phyloP scores from a whole-genome alignment of 2,329 filamentous ascomycete species.

The Xylariaceae sp. region DNA sequence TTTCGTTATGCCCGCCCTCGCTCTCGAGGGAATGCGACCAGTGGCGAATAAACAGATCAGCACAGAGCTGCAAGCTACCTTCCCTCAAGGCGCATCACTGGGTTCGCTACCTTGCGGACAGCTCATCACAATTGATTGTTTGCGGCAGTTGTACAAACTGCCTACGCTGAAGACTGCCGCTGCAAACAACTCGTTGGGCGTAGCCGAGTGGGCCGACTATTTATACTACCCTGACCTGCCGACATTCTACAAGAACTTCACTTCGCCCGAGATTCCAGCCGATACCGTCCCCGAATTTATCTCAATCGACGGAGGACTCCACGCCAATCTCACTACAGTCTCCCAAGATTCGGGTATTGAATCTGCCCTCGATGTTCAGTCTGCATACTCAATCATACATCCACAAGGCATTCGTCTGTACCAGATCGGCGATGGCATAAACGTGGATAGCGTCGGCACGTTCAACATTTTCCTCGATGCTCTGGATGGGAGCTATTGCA shows the following conservation, averaged over 20 bases:
- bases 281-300: constrained; percentile 16
- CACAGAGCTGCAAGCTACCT: constrained; percentile 1
- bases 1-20: constrained; percentile 39
- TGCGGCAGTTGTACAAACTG: constrained; percentile 18
- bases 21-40: constrained; percentile 29
- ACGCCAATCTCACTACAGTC: constrained; percentile 15
- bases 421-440: constrained; percentile 19
- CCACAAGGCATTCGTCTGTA: constrained; percentile 18
- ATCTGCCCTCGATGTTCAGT: constrained; percentile 18
- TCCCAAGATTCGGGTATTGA: constrained; percentile 16
- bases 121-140: constrained; percentile 19
- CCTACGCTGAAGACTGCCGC: constrained; percentile 12
- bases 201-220: constrained; percentile 21
- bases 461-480: constrained; percentile 33
- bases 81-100: constrained; percentile 12
- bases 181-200: constrained; percentile 14
- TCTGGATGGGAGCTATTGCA: constrained; percentile 43
- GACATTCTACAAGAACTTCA: constrained; percentile 20
- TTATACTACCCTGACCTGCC: constrained; percentile 18
- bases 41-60: constrained; percentile 13
- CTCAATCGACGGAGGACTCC: constrained; percentile 17
- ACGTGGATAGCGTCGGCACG: constrained; percentile 20
- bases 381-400: constrained; percentile 16
- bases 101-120: constrained; percentile 13
- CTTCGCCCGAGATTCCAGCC: constrained; percentile 12